Conservation (phyloP, 2,329 filamentous ascomycete genomes). For the Furcasterigmium furcatum region DNA sequence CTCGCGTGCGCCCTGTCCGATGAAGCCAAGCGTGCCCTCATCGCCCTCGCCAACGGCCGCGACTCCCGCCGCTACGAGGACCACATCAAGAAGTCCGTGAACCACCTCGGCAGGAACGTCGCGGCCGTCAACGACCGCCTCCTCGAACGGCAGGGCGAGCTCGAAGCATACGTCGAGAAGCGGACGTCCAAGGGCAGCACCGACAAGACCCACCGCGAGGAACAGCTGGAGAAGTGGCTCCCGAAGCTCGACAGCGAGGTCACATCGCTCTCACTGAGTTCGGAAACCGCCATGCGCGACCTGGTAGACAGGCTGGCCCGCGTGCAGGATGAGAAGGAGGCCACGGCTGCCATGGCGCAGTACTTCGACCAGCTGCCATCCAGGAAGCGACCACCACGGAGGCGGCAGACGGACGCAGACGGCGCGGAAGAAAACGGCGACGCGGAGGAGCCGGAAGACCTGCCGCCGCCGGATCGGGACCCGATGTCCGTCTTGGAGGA, state of each 20-base stretch:
- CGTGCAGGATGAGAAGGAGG: constrained; percentile 43
- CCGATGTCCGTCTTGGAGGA: constrained; percentile 29
- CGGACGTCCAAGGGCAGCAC: constrained; percentile 30
- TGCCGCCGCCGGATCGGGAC: constrained; percentile 14
- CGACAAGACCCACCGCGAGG: constrained; percentile 29
- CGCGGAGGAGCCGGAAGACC: constrained; percentile 13
- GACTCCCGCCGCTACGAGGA: constrained; percentile 38
- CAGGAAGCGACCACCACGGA: constrained; percentile 14
- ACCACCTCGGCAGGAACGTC: constrained; percentile 40
- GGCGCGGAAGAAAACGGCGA: constrained; percentile 14
- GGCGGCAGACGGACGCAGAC: constrained; percentile 10
- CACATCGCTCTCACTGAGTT: constrained; percentile 35
- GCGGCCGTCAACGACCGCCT: constrained; percentile 47
- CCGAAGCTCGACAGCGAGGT: constrained; percentile 34
- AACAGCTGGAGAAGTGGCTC: constrained; percentile 34
- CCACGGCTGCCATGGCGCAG: constrained; percentile 30
- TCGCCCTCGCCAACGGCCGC: constrained; percentile 37
- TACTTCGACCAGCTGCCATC: constrained; percentile 9
- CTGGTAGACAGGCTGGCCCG: constrained; percentile 47
- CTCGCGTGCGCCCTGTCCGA: constrained; percentile 42
- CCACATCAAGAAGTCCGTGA: constrained; percentile 41
- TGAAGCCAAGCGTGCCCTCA: constrained; percentile 31
- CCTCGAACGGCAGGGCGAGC: constrained; percentile 27
- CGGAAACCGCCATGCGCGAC: constrained; percentile 43
- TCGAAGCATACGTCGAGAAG: constrained; percentile 26